Evolutionary conservation across 192 early-diverging fungal genomes (phyloP).

Genomic region (Thoreauomyces humboldtii): DNA sequence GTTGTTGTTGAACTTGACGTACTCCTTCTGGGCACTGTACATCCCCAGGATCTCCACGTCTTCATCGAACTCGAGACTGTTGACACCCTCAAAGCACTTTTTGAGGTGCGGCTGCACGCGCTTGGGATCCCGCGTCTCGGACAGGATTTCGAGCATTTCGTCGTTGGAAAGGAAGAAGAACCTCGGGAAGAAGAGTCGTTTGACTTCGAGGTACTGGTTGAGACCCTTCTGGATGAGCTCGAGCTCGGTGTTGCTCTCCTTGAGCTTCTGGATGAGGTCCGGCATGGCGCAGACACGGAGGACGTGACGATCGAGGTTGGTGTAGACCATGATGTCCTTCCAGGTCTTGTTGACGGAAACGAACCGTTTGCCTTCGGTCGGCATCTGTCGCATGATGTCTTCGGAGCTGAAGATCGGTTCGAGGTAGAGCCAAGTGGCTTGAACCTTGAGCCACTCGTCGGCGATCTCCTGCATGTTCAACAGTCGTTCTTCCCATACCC

Average conservation of each 20-base stretch:
- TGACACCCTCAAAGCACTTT: conserved; percentile 64
- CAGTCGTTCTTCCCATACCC: conserved; percentile 50
- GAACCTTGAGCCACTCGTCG: conserved; percentile 64
- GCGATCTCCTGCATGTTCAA: conserved; percentile 60
- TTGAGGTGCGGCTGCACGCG: conserved; percentile 64
- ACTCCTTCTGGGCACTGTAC: conserved; percentile 60
- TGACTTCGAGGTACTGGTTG: conserved; percentile 62
- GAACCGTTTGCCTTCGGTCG: conserved; percentile 58
- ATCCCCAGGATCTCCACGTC: conserved; percentile 57
- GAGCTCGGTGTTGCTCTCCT: conserved; percentile 56
- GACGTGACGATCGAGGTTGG: conserved; percentile 44
- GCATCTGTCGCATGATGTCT: conserved; percentile 68
- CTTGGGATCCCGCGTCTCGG: conserved; percentile 57
- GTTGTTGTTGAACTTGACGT: conserved; percentile 41
- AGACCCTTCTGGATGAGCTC: conserved; percentile 63
- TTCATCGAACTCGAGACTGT: conserved; percentile 54
- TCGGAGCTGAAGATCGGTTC: conserved; percentile 64
- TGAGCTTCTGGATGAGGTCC: conserved; percentile 48
- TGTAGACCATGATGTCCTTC: conserved; percentile 59
- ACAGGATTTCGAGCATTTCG: conserved; percentile 64
- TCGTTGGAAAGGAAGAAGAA: conserved; percentile 67
- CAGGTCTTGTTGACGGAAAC: conserved; percentile 60
- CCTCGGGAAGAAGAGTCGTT: conserved; percentile 57
- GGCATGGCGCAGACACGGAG: conserved; percentile 54
- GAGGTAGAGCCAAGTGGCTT: conserved; percentile 61